Conservation (phyloP, 805 yeast genomes). For the Cyberlindnera mississippiensis region DNA sequence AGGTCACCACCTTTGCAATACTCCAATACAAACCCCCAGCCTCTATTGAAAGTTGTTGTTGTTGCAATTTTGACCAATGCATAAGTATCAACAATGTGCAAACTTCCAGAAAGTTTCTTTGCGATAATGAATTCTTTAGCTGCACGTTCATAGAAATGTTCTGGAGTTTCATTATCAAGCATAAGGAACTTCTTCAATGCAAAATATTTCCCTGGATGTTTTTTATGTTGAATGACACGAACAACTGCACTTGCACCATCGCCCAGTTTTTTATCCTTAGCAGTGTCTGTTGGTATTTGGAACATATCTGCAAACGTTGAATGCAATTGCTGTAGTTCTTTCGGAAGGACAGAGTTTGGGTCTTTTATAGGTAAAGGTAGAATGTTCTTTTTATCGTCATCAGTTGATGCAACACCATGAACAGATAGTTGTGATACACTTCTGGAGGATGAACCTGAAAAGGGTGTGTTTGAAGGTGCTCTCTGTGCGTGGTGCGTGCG, state of each 20-base stretch:
- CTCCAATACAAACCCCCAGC: constrained; percentile 77
- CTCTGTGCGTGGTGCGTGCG: background rate
- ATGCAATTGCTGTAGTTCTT: constrained; percentile 43
- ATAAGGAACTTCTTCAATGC: constrained; percentile 66
- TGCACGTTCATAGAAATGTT: constrained; percentile 61
- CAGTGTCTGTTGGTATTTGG: constrained; percentile 36
- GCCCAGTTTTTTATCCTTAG: constrained; percentile 50
- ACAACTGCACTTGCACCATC: constrained; percentile 73
- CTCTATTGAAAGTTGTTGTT: constrained; percentile 48
- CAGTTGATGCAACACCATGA: constrained; percentile 8
- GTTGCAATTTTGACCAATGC: constrained; percentile 56
- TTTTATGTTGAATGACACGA: constrained; percentile 40
- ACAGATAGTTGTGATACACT: constrained; percentile 26
- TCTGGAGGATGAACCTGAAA: constrained; percentile 27
- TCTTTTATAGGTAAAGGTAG: constrained; percentile 59
- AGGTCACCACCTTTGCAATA: constrained; percentile 60
- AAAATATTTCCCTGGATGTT: constrained; percentile 37
- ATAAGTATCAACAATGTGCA: constrained; percentile 57
- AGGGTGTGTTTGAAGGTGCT: constrained; percentile 1
- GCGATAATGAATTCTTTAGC: constrained; percentile 61
- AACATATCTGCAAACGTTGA: constrained; percentile 53
- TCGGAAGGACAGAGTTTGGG: constrained; percentile 64
- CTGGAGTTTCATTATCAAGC: constrained; percentile 57
- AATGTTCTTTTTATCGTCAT: constrained; percentile 41
- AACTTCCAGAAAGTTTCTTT: constrained; percentile 46